Conservation (phyloP, 2,329 filamentous ascomycete genomes). For the Pseudogymnoascus sp. region DNA sequence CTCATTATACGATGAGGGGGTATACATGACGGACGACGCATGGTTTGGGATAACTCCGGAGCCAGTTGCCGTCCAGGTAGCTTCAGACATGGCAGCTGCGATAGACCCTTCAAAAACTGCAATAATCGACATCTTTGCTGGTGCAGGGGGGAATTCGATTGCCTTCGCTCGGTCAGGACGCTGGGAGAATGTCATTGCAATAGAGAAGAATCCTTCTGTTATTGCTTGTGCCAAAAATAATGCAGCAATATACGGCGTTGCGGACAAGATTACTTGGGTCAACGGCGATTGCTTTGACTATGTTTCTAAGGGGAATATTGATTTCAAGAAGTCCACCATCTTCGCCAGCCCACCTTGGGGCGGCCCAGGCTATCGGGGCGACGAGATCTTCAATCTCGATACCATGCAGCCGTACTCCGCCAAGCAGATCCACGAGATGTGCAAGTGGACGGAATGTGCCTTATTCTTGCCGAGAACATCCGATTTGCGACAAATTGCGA, state of each 20-base stretch:
- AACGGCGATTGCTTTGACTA: slow-evolving; percentile 73
- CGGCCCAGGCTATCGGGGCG: slow-evolving; percentile 54
- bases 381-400: slow-evolving; percentile 70
- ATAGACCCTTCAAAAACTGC: slow-evolving; percentile 20
- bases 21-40: slow-evolving; percentile 84
- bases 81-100: slow-evolving; percentile 29
- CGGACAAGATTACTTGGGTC: slow-evolving; percentile 73
- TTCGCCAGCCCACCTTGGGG: slow-evolving; percentile 70
- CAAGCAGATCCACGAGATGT: slow-evolving; percentile 51
- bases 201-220: slow-evolving; percentile 74
- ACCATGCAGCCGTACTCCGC: slow-evolving; percentile 85
- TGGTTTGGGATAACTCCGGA: slow-evolving; percentile 98
- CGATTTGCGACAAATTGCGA: slow-evolving; percentile 69
- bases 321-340: slow-evolving; percentile 35
- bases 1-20: slow-evolving; percentile 74
- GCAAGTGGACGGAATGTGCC: slow-evolving; percentile 51
- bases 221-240: slow-evolving; percentile 91
- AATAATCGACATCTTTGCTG: slow-evolving; percentile 82
- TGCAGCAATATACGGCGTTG: slow-evolving; percentile 73
- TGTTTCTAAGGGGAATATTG: slow-evolving; percentile 34
- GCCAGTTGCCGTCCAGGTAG: slow-evolving; percentile 67
- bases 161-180: slow-evolving; percentile 76
- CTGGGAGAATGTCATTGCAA: slow-evolving; percentile 78
- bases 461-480: slow-evolving; percentile 83
- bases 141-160: slow-evolving; percentile 88